Conservation (phyloP, 1,139 yeast species). For the Yamadazyma atlantica region DNA sequence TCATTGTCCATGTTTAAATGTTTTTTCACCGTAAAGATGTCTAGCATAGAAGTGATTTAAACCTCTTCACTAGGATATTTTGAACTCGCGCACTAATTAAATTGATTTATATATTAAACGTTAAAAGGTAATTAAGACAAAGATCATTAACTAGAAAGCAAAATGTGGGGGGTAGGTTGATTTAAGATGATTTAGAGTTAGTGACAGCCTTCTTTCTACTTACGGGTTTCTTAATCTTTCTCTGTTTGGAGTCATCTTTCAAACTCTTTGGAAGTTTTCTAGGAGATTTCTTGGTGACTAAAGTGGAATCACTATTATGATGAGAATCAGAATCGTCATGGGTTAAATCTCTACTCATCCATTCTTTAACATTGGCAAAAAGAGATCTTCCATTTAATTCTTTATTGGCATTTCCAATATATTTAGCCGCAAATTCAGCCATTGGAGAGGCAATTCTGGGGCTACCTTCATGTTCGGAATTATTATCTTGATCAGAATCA, state of each 20-base stretch:
- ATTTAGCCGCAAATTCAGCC: constrained; percentile 61
- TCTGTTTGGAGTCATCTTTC: constrained; percentile 8
- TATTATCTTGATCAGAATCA: constrained; percentile 34
- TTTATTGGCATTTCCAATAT: constrained; percentile 54
- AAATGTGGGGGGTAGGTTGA: neutral
- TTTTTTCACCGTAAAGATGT: neutral
- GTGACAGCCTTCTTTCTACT: constrained; percentile 12
- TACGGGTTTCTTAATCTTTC: constrained; percentile 17
- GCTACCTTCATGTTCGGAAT: constrained; percentile 28
- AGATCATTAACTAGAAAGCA: neutral
- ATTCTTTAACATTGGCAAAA: constrained; percentile 63
- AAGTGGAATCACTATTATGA: constrained; percentile 15
- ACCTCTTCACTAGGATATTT: too few species aligned
- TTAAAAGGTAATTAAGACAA: neutral
- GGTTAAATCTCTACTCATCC: constrained; percentile 51
- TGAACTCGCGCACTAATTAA: neutral
- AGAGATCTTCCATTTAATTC: constrained; percentile 48
- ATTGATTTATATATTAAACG: neutral
- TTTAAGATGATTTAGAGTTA: too few species aligned
- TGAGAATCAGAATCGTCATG: constrained; percentile 19
- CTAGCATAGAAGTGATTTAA: neutral
- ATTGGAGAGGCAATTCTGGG: constrained; percentile 47
- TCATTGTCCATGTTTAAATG: constrained; percentile 3
- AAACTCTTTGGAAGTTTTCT: constrained; percentile 10
- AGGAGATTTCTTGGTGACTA: constrained; percentile 11